Evolutionary conservation across 139 green algal genomes (phyloP), one percentile per base, ranked within the genome.

Genomic region (Zygnema cylindricum): DNA sequence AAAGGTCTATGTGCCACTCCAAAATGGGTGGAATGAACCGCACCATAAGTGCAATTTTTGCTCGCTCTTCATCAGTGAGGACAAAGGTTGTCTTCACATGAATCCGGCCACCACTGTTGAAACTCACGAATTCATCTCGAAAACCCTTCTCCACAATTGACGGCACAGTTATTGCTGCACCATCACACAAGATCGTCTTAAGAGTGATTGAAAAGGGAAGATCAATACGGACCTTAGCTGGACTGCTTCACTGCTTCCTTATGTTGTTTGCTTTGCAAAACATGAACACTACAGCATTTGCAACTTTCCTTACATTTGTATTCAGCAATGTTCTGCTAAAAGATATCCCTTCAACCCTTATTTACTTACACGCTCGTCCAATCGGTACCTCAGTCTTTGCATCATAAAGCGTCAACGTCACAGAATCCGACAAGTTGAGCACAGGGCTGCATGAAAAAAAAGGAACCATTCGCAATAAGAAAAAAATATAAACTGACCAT

Each of bases 1-100:
- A n/a, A n/a, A n/a, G n/a, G n/a, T n/a, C n/a, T n/a, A n/a, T n/a
- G n/a, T n/a, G n/a, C n/a, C n/a, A n/a, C n/a, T n/a, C n/a, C n/a
- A n/a, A n/a, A n/a, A n/a, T n/a, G n/a, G n/a, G n/a, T n/a, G n/a
- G n/a, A n/a, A n/a, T n/a, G n/a, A n/a, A n/a, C n/a, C 78, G 30
- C 78, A 87, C 82, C 82, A 87, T 87, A 7, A 35, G 32, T 42
- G 54, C 54, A 43, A 87, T 87, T n/a, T 87, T 87, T n/a, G 54
- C 82, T 25, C 82, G 43, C 23, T 87, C 82, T 42, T 87, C 82
- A 32, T 87, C 54, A 32, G 63, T 87, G 33, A 87, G 82, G 23
- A 87, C 43, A 55, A 87, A 87, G 82, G 33, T 87, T 38, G 55
- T 63, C 43, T 84, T 84, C 22, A 87, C 54, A 1, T 87, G 82